Conservation (phyloP, 768 basidiomycete species). For the Trametes cubensis region DNA sequence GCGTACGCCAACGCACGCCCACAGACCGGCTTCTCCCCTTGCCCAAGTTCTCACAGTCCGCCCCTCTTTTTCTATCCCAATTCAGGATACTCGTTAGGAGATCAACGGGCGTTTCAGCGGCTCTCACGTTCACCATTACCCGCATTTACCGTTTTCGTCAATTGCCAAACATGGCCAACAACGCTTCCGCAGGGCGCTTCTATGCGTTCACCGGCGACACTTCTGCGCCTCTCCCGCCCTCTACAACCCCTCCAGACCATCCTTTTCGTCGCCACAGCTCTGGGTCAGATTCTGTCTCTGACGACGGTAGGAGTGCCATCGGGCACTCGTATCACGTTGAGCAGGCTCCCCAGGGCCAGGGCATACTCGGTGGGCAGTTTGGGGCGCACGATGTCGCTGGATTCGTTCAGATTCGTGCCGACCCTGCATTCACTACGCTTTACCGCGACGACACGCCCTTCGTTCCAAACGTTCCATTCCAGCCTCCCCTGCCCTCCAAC, state of each 20-base stretch:
- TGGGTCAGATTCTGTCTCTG: constrained; percentile 24
- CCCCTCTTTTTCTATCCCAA: constrained; percentile 17
- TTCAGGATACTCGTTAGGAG: constrained; percentile 17
- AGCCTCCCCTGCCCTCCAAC: neutral
- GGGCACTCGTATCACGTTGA: constrained; percentile 15
- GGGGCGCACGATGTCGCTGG: constrained; percentile 14
- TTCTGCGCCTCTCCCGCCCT: constrained; percentile 21
- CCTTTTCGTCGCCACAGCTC: constrained; percentile 19
- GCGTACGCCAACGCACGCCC: constrained; percentile 18
- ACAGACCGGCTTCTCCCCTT: constrained; percentile 6
- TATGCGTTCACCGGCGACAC: constrained; percentile 21
- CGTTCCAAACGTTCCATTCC: constrained; percentile 20
- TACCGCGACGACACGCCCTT: constrained; percentile 27
- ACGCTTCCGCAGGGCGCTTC: constrained; percentile 28
- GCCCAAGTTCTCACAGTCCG: constrained; percentile 11
- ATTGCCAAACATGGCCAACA: constrained; percentile 28
- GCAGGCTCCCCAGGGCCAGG: constrained; percentile 14
- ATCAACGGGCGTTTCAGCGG: constrained; percentile 3
- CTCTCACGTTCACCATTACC: constrained; percentile 28
- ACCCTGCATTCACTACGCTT: constrained; percentile 18
- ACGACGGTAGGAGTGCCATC: constrained; percentile 17
- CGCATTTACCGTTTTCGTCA: constrained; percentile 25
- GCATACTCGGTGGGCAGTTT: constrained; percentile 12
- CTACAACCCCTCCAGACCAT: constrained; percentile 15
- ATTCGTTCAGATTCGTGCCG: constrained; percentile 7